Evolutionary conservation across 1,284 basidiomycete genomes (phyloP).

Genomic region (Porodaedalea pini): DNA sequence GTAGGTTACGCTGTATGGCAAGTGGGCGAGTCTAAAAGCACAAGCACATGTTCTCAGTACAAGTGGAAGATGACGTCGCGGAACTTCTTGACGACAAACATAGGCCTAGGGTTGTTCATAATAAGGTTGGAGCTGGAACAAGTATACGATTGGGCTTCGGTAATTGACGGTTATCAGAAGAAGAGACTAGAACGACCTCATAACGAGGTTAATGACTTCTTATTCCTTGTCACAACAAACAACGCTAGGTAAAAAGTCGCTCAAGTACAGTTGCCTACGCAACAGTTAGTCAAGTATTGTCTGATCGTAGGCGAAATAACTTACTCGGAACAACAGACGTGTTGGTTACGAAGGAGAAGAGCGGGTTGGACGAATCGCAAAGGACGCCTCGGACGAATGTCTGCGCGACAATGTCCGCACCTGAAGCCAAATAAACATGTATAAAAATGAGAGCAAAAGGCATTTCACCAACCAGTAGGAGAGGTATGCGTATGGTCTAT

Average conservation of each 20-base stretch:
- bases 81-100: background rate
- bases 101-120: background rate
- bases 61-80: background rate
- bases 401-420: slow-evolving; percentile 20
- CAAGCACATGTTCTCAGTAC: background rate
- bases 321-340: slow-evolving; percentile 7
- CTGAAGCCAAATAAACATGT: slow-evolving; percentile 4
- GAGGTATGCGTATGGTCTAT: slow-evolving; percentile 15
- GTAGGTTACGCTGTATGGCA: background rate
- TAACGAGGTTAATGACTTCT: no score
- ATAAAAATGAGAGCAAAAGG: background rate
- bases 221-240: background rate
- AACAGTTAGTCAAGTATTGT: background rate
- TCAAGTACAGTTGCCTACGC: background rate
- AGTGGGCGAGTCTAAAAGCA: background rate
- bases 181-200: no score
- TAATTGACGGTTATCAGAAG: no score
- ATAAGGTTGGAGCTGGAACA: no score
- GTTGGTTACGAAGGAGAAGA: slow-evolving; percentile 1
- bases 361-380: slow-evolving; percentile 8
- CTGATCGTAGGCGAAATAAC: background rate
- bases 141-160: no score
- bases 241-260: background rate
- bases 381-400: slow-evolving; percentile 21
- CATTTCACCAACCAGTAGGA: background rate